Base-by-base conservation (phyloP, 495 filamentous ascomycete species). In the Trichoderma gamsii region DNA sequence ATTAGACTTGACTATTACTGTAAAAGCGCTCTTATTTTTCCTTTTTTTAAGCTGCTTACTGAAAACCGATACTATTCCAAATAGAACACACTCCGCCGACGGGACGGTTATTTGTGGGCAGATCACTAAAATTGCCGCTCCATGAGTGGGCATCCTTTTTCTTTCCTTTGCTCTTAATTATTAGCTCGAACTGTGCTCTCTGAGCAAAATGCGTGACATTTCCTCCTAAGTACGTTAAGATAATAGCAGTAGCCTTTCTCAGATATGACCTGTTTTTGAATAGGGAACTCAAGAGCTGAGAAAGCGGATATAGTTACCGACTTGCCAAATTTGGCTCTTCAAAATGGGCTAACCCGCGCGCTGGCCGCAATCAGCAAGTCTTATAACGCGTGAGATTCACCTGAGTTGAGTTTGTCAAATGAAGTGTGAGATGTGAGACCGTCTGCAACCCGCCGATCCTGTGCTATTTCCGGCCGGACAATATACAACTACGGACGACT, bases 71-170 rank as follows among this genome's bases (percentile, higher is more conserved):
- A n/a, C n/a, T 4, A 61, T 29, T 15, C 56, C 23, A 13, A n/a
- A 12, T 11, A 32, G 9, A 61, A 12, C 11, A 29, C 9, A 32
- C 23, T 12, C 56, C 27, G 11, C 25, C 23, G 56, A 61, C 56
- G 56, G 56, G n/a, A 61, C 25, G 25, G 56, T 21, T 61, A 61
- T 61, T 29, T 61, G 56, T 61, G 23, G 56, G 56, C 56, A 25
- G 56, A 61, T 61, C 56, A 61, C 8, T 25, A 16, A 29, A 29
- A 11, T 29, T 32, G 23, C n/a, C 56, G 21, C 51, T 25, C 27
- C 15, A 6, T 23, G 18, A 21, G 21, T 21, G 49, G 49, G n/a
- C 1, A 18, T 9, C n/a, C 18, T n/a, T 52, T 18, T 52, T 52
- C 49, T 4, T n/a, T 2, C 8, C 1, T 52, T 52, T 15, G 43